These are phyloP conservation scores for Hypoxylon fragiforme DNA, from an alignment of 495 filamentous ascomycete genomes.

Conservation along the genomic window DNA sequence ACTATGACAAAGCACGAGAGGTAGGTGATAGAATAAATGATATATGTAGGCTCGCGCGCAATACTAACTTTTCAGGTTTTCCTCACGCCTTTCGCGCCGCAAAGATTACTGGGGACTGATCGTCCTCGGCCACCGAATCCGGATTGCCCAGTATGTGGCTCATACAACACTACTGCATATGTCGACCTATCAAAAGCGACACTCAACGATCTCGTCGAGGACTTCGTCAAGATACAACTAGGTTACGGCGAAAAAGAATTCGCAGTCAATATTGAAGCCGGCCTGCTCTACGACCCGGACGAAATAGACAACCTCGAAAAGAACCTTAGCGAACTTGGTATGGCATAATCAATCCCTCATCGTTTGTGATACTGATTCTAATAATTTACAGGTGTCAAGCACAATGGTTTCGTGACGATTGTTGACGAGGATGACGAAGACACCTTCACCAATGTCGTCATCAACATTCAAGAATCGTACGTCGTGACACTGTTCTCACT, in stretches of 20 bases:
- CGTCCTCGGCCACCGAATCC: slow-evolving; percentile 73
- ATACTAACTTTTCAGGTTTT: slow-evolving; percentile 61
- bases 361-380: slow-evolving; percentile 26
- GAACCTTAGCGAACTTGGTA: slow-evolving; percentile 76
- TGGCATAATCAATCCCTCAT: slow-evolving; percentile 29
- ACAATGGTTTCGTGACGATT: slow-evolving; percentile 79
- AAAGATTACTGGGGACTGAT: slow-evolving; percentile 74
- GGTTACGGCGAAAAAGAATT: slow-evolving; percentile 83
- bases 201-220: slow-evolving; percentile 78
- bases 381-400: slow-evolving; percentile 52
- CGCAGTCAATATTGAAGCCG: slow-evolving; percentile 70
- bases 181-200: slow-evolving; percentile 77
- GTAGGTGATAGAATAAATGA: slow-evolving; percentile 42
- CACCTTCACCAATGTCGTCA: slow-evolving; percentile 79
- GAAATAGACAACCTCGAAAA: slow-evolving; percentile 82
- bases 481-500: slow-evolving; percentile 17
- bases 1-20: slow-evolving; percentile 64
- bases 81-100: slow-evolving; percentile 77
- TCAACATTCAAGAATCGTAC: slow-evolving; percentile 61
- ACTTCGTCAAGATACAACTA: slow-evolving; percentile 66
- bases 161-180: slow-evolving; percentile 64
- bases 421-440: slow-evolving; percentile 83
- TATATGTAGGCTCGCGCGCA: background rate
- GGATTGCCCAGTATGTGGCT: slow-evolving; percentile 79
- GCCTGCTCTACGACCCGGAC: slow-evolving; percentile 83